Evolutionary conservation across 257 asterid genomes (phyloP).

Genomic region (Ligustrum vulgare): DNA sequence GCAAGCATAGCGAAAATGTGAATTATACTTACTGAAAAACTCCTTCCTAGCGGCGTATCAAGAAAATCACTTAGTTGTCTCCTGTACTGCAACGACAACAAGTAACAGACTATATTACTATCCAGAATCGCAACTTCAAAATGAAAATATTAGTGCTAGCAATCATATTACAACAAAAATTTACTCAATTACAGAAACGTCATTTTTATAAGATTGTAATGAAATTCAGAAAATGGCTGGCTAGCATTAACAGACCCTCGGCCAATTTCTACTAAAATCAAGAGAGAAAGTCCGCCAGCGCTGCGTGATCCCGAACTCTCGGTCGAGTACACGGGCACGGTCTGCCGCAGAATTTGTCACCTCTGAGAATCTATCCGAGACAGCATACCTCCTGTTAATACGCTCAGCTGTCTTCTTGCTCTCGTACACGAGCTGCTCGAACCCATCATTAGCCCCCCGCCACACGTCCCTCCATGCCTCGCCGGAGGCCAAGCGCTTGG

Average conservation of each 20-base stretch:
- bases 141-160: not conserved
- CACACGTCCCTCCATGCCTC: constrained; percentile 79
- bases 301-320: constrained; percentile 66
- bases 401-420: constrained; percentile 86
- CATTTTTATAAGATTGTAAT: not conserved
- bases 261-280: constrained; percentile 73
- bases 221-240: not conserved
- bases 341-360: constrained; percentile 64
- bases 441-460: constrained; percentile 80
- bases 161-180: not conserved
- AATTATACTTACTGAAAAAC: constrained; percentile 65
- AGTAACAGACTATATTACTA: constrained; percentile 9
- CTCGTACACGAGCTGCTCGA: constrained; percentile 75
- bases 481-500: constrained; percentile 68
- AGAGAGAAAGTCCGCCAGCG: constrained; percentile 71
- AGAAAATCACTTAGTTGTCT: constrained; percentile 69
- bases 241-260: constrained; percentile 50
- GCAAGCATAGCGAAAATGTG: not conserved
- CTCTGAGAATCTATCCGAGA: constrained; percentile 49
- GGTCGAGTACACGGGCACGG: constrained; percentile 82
- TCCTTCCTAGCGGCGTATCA: constrained; percentile 83
- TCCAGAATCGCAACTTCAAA: not conserved
- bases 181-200: not conserved
- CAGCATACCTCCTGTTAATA: constrained; percentile 70
- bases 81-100: constrained; percentile 67